Conservation (phyloP, 2,329 filamentous ascomycete genomes). For the Ophidiomyces ophidiicola region DNA sequence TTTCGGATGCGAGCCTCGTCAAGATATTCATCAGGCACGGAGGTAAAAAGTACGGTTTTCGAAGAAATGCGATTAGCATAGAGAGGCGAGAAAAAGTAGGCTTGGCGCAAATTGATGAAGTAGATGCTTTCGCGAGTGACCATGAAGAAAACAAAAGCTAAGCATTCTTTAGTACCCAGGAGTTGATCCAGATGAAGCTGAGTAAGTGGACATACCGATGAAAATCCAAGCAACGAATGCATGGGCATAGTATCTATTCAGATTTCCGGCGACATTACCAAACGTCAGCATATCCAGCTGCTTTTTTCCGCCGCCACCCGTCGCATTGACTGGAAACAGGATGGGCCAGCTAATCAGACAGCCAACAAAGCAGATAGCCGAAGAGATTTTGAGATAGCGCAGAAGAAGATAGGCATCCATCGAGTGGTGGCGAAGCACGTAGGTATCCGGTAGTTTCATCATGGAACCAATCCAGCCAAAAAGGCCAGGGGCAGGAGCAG, state of each 20-base stretch:
- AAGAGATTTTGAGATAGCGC: conserved; percentile 69
- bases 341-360: conserved; percentile 77
- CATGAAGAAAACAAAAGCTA: conserved; percentile 71
- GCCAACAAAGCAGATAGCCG: conserved; percentile 70
- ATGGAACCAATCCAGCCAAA: conserved; percentile 58
- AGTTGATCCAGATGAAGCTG: background rate
- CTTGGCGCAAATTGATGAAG: conserved; percentile 86
- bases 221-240: conserved; percentile 70
- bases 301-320: conserved; percentile 51
- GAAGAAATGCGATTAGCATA: conserved; percentile 80
- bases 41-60: conserved; percentile 77
- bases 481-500: conserved; percentile 47
- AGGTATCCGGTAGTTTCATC: conserved; percentile 58
- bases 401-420: conserved; percentile 86
- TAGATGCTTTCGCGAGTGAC: conserved; percentile 80
- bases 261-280: conserved; percentile 54
- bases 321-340: conserved; percentile 77
- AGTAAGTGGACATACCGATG: conserved; percentile 40
- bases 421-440: conserved; percentile 78
- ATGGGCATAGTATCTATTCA: conserved; percentile 69
- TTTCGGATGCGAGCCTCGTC: conserved; percentile 63
- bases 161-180: background rate
- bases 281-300: conserved; percentile 72
- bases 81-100: conserved; percentile 73
- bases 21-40: conserved; percentile 67